phyloP scores from a whole-genome alignment of 345 rosid genomes.

The Garcia nutans region DNA sequence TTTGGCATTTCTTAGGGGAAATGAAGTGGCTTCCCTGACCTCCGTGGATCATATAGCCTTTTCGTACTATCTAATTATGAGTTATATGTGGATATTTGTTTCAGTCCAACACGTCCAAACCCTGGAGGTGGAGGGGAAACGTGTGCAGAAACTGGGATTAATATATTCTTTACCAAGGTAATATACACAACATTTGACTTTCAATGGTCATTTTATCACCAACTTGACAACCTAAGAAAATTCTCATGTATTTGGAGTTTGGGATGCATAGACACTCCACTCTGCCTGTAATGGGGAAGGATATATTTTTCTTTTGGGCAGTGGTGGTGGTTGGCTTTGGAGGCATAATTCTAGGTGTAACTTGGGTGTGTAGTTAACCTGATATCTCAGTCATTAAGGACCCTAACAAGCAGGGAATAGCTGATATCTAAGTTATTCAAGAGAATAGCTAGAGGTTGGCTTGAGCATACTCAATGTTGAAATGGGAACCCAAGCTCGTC shows the following conservation, averaged over 20 bases:
- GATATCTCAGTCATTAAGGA: neutral
- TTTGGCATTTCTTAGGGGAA: neutral
- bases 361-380: neutral
- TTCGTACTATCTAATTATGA: constrained; percentile 3
- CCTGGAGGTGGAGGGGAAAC: constrained; percentile 99
- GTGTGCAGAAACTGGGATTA: constrained; percentile 93
- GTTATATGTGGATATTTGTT: constrained; percentile 9
- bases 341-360: neutral
- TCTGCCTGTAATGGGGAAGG: neutral
- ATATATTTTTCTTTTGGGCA: too few species aligned
- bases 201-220: neutral
- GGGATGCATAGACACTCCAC: neutral
- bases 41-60: neutral
- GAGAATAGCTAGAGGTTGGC: neutral
- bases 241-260: neutral
- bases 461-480: neutral
- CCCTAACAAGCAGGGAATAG: neutral
- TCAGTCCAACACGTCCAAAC: constrained; percentile 88
- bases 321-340: neutral
- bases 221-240: neutral
- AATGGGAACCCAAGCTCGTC: neutral
- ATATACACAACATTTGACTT: constrained; percentile 9
- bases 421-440: neutral
- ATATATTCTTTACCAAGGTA: constrained; percentile 85
- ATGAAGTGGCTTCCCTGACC: neutral